These are phyloP conservation scores for Xylaria hypoxylon DNA, from an alignment of 2,329 filamentous ascomycete genomes.

Conservation along the genomic window DNA sequence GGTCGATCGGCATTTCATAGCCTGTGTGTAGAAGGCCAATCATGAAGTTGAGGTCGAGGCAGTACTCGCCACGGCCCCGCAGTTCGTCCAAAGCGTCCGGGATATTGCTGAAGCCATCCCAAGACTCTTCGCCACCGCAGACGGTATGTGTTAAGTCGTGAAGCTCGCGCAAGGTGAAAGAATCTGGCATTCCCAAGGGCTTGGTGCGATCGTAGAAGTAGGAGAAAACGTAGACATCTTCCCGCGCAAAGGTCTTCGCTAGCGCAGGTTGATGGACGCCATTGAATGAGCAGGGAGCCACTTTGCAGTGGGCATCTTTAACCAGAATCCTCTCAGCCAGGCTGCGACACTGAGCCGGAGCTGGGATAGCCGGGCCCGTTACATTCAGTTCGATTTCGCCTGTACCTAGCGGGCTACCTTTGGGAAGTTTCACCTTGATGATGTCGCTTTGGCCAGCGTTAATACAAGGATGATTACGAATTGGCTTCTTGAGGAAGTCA, in stretches of 20 bases:
- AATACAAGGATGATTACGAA: slow-evolving; percentile 71
- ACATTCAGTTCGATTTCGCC: slow-evolving; percentile 79
- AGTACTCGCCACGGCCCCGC: slow-evolving; percentile 85
- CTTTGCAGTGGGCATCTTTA: slow-evolving; percentile 83
- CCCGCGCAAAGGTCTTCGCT: slow-evolving; percentile 88
- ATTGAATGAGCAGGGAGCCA: slow-evolving; percentile 98
- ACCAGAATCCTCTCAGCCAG: slow-evolving; percentile 90
- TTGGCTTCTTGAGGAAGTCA: slow-evolving; percentile 50
- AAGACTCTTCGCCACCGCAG: slow-evolving; percentile 80
- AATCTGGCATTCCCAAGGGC: slow-evolving; percentile 97
- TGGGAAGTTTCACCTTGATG: slow-evolving; percentile 77
- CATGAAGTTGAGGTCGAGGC: slow-evolving; percentile 97
- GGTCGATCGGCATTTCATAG: slow-evolving; percentile 96
- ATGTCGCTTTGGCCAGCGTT: slow-evolving; percentile 79
- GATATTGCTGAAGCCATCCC: slow-evolving; percentile 83
- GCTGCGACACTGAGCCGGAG: slow-evolving; percentile 87
- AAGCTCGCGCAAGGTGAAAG: slow-evolving; percentile 91
- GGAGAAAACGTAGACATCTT: slow-evolving; percentile 96
- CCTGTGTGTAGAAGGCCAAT: slow-evolving; percentile 90
- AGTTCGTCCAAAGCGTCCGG: slow-evolving; percentile 85
- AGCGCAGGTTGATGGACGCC: slow-evolving; percentile 94
- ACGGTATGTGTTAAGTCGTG: slow-evolving; percentile 87
- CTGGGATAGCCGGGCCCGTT: slow-evolving; percentile 80
- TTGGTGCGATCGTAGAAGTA: slow-evolving; percentile 98
- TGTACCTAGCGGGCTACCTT: slow-evolving; percentile 73